These are phyloP conservation scores for Starmerella riodocensis DNA, from an alignment of 805 yeast genomes.

Conservation along the genomic window DNA sequence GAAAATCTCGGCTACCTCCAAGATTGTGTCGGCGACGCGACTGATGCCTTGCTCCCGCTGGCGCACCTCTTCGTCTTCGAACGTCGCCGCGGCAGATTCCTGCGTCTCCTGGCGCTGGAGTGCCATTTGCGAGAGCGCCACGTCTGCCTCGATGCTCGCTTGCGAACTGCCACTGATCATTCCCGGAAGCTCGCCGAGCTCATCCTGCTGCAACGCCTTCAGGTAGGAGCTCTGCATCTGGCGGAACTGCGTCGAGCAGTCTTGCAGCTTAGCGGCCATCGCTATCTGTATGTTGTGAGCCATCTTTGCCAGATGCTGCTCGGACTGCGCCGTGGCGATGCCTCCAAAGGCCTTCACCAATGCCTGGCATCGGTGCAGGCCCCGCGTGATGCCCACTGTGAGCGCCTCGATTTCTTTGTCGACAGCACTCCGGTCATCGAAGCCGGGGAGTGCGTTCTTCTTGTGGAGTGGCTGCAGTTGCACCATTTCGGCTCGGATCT, in stretches of 20 bases:
- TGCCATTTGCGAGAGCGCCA: constrained; percentile 28
- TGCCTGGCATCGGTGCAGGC: constrained; percentile 66
- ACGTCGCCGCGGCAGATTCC: constrained; percentile 20
- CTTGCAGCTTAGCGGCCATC: constrained; percentile 76
- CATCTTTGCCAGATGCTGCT: constrained; percentile 46
- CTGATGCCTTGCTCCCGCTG: constrained; percentile 84
- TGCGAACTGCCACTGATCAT: constrained; percentile 5
- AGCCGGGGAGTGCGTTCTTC: constrained; percentile 75
- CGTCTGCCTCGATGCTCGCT: constrained; percentile 26
- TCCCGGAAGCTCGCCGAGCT: constrained; percentile 20
- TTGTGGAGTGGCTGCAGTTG: constrained; percentile 59
- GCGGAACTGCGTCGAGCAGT: constrained; percentile 60
- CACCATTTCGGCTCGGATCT: constrained; percentile 42
- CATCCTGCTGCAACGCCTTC: constrained; percentile 45
- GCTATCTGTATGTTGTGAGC: constrained; percentile 69
- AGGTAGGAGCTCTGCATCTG: constrained; percentile 82
- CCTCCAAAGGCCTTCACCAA: constrained; percentile 54
- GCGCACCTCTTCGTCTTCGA: constrained; percentile 31
- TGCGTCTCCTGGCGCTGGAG: constrained; percentile 15
- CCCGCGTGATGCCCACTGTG: constrained; percentile 58
- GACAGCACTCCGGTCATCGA: constrained; percentile 62
- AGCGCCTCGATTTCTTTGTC: constrained; percentile 69
- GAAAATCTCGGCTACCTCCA: constrained; percentile 86
- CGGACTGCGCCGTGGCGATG: constrained; percentile 28
- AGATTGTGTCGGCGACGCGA: constrained; percentile 81